These are phyloP conservation scores for Viola odorata DNA, from an alignment of 345 rosid species.

Conservation along the genomic window DNA sequence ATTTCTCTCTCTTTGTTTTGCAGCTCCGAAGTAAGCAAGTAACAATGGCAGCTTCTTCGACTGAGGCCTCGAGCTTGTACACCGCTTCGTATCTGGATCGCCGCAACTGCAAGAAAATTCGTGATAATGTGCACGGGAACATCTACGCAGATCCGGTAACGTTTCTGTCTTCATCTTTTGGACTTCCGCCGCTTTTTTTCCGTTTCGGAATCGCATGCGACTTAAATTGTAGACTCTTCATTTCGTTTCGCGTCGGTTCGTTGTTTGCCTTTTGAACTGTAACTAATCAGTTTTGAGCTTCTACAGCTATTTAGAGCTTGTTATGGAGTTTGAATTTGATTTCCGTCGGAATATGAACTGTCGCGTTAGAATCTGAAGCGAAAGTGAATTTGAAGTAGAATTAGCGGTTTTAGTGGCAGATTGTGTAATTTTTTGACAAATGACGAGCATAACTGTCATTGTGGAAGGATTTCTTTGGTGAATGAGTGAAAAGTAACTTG, in stretches of 20 bases:
- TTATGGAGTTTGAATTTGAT: no score
- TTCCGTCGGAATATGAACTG: no score
- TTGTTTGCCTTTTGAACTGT: background rate
- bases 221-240: no score
- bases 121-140: constrained; percentile 55
- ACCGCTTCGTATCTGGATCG: constrained; percentile 17
- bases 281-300: no score
- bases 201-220: background rate
- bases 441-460: no score
- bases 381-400: no score
- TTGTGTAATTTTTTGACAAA: no score
- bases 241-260: background rate
- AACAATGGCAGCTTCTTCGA: background rate
- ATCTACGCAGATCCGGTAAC: constrained; percentile 46
- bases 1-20: background rate
- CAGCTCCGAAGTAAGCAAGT: background rate
- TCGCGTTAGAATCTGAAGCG: no score
- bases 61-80: background rate
- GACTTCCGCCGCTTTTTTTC: background rate
- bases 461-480: no score
- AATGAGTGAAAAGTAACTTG: no score
- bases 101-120: constrained; percentile 37
- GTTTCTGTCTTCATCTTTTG: background rate
- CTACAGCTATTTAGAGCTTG: no score
- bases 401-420: no score